Evolutionary conservation across 2,329 filamentous ascomycete species (phyloP).

Genomic region (Paecilomyces niveus): DNA sequence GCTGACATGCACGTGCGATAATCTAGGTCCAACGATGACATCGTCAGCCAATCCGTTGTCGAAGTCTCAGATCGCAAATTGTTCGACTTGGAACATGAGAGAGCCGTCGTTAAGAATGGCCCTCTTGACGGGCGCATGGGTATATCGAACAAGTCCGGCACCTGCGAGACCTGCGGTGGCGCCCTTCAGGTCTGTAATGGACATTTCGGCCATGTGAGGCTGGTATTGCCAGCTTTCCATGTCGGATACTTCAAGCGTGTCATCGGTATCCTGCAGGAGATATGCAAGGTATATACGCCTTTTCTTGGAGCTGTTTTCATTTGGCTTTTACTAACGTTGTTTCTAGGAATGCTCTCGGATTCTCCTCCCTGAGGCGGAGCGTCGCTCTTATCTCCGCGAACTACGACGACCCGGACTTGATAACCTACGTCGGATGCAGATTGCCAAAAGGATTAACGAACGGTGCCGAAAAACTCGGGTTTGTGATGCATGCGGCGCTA

Average conservation of each 20-base stretch:
- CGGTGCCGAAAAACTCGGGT: slow-evolving; percentile 80
- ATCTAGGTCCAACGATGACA: slow-evolving; percentile 76
- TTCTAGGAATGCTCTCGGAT: slow-evolving; percentile 69
- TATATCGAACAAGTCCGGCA: slow-evolving; percentile 74
- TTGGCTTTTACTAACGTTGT: slow-evolving; percentile 1
- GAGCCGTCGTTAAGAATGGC: slow-evolving; percentile 70
- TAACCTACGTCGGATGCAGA: slow-evolving; percentile 72
- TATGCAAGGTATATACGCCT: slow-evolving; percentile 63
- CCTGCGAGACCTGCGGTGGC: slow-evolving; percentile 77
- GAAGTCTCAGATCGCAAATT: slow-evolving; percentile 91
- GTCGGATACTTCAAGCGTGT: slow-evolving; percentile 94
- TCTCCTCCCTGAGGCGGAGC: slow-evolving; percentile 72
- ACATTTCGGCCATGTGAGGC: slow-evolving; percentile 88
- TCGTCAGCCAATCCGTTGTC: slow-evolving; percentile 89
- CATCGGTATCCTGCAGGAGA: slow-evolving; percentile 84
- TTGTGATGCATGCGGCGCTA: slow-evolving; percentile 71
- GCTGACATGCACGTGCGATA: background rate
- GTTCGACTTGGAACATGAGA: slow-evolving; percentile 78
- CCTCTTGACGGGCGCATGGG: slow-evolving; percentile 84
- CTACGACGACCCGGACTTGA: slow-evolving; percentile 77
- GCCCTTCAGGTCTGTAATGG: slow-evolving; percentile 79
- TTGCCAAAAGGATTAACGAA: slow-evolving; percentile 82
- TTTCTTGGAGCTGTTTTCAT: background rate
- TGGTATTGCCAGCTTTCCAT: slow-evolving; percentile 89
- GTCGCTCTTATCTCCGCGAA: slow-evolving; percentile 69